Evolutionary conservation across 1,284 basidiomycete species (phyloP).

Genomic region (Trametes versicolor): DNA sequence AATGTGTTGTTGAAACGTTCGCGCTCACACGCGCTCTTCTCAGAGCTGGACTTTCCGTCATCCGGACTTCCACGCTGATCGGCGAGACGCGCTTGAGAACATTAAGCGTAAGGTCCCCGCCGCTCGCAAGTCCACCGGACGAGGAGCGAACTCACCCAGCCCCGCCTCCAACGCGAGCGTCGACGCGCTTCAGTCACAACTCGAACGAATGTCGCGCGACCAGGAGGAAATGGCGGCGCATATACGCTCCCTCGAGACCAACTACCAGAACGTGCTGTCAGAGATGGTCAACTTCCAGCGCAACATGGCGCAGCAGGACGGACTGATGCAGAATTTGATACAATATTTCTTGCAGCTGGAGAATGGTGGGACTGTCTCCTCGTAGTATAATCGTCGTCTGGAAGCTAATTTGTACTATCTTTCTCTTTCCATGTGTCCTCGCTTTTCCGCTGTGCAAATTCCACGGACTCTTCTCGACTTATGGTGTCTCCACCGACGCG

Average conservation of each 20-base stretch:
- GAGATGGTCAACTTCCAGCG: constrained; percentile 89
- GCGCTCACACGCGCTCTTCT: constrained; percentile 27
- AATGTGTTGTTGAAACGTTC: constrained; percentile 9
- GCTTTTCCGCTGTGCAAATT: constrained; percentile 29
- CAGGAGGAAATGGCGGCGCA: constrained; percentile 71
- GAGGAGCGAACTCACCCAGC: constrained; percentile 43
- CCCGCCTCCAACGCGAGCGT: constrained; percentile 41
- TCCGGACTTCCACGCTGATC: constrained; percentile 91
- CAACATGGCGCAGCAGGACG: constrained; percentile 88
- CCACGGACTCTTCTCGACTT: constrained; percentile 31
- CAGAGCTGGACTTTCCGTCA: constrained; percentile 97
- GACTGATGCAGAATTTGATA: constrained; percentile 84
- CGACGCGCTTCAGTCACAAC: constrained; percentile 58
- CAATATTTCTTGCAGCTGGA: constrained; percentile 83
- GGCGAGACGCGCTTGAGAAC: constrained; percentile 88
- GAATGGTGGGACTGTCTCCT: constrained; percentile 57
- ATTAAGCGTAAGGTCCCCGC: constrained; percentile 94
- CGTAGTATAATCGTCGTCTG: constrained; percentile 32
- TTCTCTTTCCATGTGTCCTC: constrained; percentile 32
- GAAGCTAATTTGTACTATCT: constrained; percentile 39
- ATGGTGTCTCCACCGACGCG: constrained; percentile 15
- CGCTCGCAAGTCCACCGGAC: constrained; percentile 61
- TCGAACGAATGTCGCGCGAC: constrained; percentile 59
- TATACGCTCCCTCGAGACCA: constrained; percentile 72
- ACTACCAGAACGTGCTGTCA: constrained; percentile 81